These are phyloP conservation scores for Exophiala oligosperma DNA, from an alignment of 2,329 filamentous ascomycete genomes.

Conservation along the genomic window DNA sequence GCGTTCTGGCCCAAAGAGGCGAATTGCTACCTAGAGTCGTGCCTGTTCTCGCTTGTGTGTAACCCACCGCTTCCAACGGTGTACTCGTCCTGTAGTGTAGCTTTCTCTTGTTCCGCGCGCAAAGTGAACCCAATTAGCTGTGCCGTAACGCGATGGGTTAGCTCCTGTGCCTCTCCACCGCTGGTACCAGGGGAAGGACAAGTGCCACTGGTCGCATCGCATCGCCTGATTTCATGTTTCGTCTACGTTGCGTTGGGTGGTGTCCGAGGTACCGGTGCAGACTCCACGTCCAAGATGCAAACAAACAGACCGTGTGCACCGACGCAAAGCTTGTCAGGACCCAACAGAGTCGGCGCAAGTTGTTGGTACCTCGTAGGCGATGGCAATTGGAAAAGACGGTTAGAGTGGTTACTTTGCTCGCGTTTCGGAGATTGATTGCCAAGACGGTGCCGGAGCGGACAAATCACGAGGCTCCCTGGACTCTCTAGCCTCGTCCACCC, in stretches of 20 bases:
- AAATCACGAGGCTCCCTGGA: background rate
- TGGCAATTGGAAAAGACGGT: background rate
- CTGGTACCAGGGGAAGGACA: background rate
- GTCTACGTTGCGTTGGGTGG: background rate
- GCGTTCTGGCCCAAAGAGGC: background rate
- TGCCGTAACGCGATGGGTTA: background rate
- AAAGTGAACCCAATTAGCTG: background rate
- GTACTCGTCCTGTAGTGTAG: too few relatives aligned
- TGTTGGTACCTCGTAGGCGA: background rate
- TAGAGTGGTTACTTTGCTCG: background rate
- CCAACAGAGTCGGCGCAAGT: background rate
- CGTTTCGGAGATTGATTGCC: background rate
- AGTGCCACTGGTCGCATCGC: background rate
- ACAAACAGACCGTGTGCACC: background rate
- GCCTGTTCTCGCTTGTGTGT: background rate
- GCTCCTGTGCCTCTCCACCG: background rate
- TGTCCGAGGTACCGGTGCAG: background rate
- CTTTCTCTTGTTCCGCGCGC: background rate
- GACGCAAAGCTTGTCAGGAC: too few relatives aligned
- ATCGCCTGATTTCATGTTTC: background rate
- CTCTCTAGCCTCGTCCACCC: background rate
- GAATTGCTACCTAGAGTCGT: background rate
- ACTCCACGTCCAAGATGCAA: background rate
- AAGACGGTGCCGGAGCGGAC: background rate
- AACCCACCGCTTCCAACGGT: background rate